Conservation (phyloP, 2,329 filamentous ascomycete species). For the Dryadomyces quercivorus region DNA sequence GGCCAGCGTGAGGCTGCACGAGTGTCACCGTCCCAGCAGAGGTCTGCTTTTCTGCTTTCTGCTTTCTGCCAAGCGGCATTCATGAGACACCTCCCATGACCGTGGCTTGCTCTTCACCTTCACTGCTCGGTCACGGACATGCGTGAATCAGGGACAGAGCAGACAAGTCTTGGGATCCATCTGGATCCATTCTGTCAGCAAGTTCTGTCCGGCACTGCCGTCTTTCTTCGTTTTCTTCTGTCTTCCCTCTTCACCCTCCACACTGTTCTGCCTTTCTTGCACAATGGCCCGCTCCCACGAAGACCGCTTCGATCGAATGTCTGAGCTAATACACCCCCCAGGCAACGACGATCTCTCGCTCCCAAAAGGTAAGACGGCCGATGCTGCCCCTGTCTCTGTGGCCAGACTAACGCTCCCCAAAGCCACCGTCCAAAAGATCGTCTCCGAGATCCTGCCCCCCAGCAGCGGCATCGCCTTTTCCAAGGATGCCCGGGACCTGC, state of each 20-base stretch:
- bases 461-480: conserved; percentile 72
- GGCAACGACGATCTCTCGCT: conserved; percentile 52
- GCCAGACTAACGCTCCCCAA: conserved; percentile 10
- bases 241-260: conserved; percentile 1
- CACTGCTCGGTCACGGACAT: neutral
- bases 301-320: neutral
- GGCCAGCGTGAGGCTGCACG: too few relatives aligned
- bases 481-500: conserved; percentile 85
- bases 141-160: neutral
- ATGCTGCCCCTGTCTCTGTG: too few relatives aligned
- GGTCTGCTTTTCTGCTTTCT: too few relatives aligned
- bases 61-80: neutral
- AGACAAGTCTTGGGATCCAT: neutral
- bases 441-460: conserved; percentile 79
- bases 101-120: neutral
- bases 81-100: too few relatives aligned
- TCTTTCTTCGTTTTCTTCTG: neutral
- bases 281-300: neutral
- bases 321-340: conserved; percentile 25
- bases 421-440: conserved; percentile 73
- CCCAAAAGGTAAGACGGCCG: conserved; percentile 43
- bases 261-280: neutral
- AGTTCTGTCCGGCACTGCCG: neutral
- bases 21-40: too few relatives aligned
- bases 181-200: neutral